These are phyloP conservation scores for Leccinum pseudoinsigne DNA, from an alignment of 1,284 basidiomycete species.

Conservation along the genomic window DNA sequence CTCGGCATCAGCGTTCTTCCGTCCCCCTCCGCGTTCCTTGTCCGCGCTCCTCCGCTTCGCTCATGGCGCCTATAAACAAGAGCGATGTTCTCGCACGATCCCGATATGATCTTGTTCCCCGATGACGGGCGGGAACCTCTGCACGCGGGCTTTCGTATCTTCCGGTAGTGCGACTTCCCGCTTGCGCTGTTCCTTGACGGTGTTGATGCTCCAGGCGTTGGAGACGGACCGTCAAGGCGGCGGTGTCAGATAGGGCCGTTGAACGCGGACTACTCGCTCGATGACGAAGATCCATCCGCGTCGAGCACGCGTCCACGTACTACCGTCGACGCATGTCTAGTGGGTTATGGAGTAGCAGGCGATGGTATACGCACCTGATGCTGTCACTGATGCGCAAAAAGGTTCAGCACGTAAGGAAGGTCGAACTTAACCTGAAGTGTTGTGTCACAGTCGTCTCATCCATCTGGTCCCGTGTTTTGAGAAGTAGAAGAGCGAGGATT, in stretches of 20 bases:
- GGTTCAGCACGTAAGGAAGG: neutral
- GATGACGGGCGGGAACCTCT: slow-evolving; percentile 9
- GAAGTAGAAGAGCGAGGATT: no score
- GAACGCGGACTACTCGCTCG: neutral
- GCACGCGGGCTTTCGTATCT: slow-evolving; percentile 9
- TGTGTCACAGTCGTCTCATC: neutral
- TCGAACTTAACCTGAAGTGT: slow-evolving; percentile 5
- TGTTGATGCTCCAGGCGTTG: slow-evolving; percentile 9
- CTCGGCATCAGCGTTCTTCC: slow-evolving; percentile 10
- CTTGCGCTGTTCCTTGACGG: slow-evolving; percentile 9
- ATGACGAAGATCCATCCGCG: slow-evolving; percentile 10
- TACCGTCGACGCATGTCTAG: neutral
- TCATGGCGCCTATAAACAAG: neutral
- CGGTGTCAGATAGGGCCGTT: neutral
- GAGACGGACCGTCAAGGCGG: neutral
- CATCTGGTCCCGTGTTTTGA: no score
- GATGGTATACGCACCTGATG: slow-evolving; percentile 2
- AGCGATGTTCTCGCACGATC: slow-evolving; percentile 13
- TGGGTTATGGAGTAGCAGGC: neutral
- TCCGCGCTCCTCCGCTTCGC: slow-evolving; percentile 7
- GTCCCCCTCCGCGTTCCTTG: slow-evolving; percentile 8
- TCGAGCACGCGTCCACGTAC: slow-evolving; percentile 13
- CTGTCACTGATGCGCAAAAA: neutral
- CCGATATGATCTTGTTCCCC: slow-evolving; percentile 6
- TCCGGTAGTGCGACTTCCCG: slow-evolving; percentile 11